A percentile compares a stretch with the other conserved stretches of the same genome.
Evolutionary conservation across 768 basidiomycete species (phyloP).

Genomic region (Galerina sulciceps): DNA sequence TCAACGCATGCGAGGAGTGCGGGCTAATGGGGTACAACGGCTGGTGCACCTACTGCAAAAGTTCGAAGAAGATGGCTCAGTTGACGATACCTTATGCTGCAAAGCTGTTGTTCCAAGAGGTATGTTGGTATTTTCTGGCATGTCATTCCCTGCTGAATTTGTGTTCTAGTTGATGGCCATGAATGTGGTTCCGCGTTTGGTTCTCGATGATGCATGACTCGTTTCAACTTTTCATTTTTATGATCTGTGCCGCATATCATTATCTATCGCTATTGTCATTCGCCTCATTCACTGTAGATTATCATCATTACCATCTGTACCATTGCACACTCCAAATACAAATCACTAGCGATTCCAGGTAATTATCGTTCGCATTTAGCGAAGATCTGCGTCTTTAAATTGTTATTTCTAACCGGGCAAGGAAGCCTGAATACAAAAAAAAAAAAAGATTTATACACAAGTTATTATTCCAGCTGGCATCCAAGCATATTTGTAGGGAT

Average conservation of each 20-base stretch:
- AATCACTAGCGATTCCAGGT: too few relatives aligned
- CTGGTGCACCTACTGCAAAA: slow-evolving; percentile 99
- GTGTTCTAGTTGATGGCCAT: slow-evolving; percentile 85
- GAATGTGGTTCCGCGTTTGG: slow-evolving; percentile 91
- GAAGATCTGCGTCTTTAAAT: too few relatives aligned
- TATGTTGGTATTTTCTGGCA: slow-evolving; percentile 31
- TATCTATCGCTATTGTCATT: not conserved
- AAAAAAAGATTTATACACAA: too few relatives aligned
- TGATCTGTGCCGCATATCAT: not conserved
- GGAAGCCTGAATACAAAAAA: too few relatives aligned
- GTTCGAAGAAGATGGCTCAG: slow-evolving; percentile 94
- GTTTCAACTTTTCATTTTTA: not conserved
- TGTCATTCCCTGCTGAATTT: not conserved
- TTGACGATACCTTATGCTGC: slow-evolving; percentile 97
- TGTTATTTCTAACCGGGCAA: too few relatives aligned
- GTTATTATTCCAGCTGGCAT: too few relatives aligned
- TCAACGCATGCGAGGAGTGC: slow-evolving; percentile 93
- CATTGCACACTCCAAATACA: not conserved
- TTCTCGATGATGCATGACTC: slow-evolving; percentile 77
- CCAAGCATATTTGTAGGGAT: too few relatives aligned
- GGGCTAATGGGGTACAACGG: slow-evolving; percentile 94
- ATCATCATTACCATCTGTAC: not conserved
- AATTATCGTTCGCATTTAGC: too few relatives aligned
- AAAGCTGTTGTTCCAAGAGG: slow-evolving; percentile 91
- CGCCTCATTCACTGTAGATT: not conserved